Percentiles rank a stretch among this genome's conserved stretches.
phyloP scores from a whole-genome alignment of 2,329 filamentous ascomycete genomes.

The Monosporascus ibericus region DNA sequence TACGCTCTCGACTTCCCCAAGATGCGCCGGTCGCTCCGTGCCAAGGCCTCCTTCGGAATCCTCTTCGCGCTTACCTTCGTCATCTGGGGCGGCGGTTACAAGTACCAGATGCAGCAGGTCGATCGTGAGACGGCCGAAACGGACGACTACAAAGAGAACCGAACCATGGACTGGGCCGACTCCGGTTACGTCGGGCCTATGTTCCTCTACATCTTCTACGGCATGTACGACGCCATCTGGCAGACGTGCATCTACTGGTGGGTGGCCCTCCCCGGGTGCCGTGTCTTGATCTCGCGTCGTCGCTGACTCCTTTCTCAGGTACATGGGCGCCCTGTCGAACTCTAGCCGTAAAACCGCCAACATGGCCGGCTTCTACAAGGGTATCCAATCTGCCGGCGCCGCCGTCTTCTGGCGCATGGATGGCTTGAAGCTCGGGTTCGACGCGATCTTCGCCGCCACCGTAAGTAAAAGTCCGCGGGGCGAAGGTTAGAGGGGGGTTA shows the following conservation, averaged over 20 bases:
- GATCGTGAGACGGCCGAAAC: slow-evolving; percentile 28
- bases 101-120: slow-evolving; percentile 55
- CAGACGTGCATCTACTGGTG: slow-evolving; percentile 91
- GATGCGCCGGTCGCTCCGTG: slow-evolving; percentile 55
- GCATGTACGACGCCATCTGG: slow-evolving; percentile 67
- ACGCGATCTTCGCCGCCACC: slow-evolving; percentile 62
- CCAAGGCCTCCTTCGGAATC: slow-evolving; percentile 50
- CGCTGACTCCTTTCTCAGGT: slow-evolving; percentile 41
- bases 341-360: slow-evolving; percentile 88
- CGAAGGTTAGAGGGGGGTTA: background rate
- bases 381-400: slow-evolving; percentile 78
- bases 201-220: slow-evolving; percentile 58
- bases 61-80: slow-evolving; percentile 61
- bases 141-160: slow-evolving; percentile 7
- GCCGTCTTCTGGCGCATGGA: slow-evolving; percentile 73
- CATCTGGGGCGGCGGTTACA: slow-evolving; percentile 69
- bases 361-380: slow-evolving; percentile 84
- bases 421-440: slow-evolving; percentile 53
- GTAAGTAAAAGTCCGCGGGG: slow-evolving; percentile 21
- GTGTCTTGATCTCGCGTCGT: slow-evolving; percentile 18
- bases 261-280: slow-evolving; percentile 51
- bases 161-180: slow-evolving; percentile 48
- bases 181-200: slow-evolving; percentile 62
- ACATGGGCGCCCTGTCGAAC: slow-evolving; percentile 90
- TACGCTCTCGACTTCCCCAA: slow-evolving; percentile 53